These are phyloP conservation scores for Rubia tinctorum DNA, from an alignment of 305 asterid genomes.

Conservation along the genomic window DNA sequence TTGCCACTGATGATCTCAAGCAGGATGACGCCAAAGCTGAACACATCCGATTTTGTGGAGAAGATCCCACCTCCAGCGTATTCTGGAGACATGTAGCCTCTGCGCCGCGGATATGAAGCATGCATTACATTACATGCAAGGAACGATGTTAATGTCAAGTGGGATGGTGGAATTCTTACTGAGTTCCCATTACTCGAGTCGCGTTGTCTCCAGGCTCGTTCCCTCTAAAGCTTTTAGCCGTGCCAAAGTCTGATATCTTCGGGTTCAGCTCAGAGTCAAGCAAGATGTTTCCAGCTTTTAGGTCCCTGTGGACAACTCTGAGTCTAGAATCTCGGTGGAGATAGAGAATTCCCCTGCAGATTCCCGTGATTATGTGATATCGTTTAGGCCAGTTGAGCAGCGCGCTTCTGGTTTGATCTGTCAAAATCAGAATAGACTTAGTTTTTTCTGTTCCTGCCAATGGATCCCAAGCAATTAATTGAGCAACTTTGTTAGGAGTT, in stretches of 20 bases:
- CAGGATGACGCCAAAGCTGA: conserved; percentile 31
- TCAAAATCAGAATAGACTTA: background rate
- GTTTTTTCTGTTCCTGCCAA: too few relatives aligned
- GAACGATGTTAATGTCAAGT: too few relatives aligned
- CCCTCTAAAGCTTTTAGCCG: conserved; percentile 22
- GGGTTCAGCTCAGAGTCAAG: conserved; percentile 45
- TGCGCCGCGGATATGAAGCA: too few relatives aligned
- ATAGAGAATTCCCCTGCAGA: conserved; percentile 6
- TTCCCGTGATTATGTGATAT: conserved; percentile 6
- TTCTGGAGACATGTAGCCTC: conserved; percentile 39
- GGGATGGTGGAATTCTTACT: conserved; percentile 28
- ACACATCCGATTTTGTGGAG: conserved; percentile 34
- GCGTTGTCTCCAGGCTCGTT: conserved; percentile 41
- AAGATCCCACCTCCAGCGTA: conserved; percentile 28
- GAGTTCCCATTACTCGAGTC: conserved; percentile 44
- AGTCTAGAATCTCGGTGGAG: conserved; percentile 6
- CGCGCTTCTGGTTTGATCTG: conserved; percentile 4
- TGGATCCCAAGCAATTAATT: background rate
- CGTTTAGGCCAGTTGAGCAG: conserved; percentile 17
- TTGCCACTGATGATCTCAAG: conserved; percentile 27
- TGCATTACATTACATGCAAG: too few relatives aligned
- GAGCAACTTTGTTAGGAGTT: background rate
- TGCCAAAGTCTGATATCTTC: conserved; percentile 53
- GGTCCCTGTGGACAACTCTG: conserved; percentile 5
- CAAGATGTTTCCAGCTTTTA: conserved; percentile 28